Evolutionary conservation across 768 basidiomycete genomes (phyloP).

Genomic region (Hygrophorus russula): DNA sequence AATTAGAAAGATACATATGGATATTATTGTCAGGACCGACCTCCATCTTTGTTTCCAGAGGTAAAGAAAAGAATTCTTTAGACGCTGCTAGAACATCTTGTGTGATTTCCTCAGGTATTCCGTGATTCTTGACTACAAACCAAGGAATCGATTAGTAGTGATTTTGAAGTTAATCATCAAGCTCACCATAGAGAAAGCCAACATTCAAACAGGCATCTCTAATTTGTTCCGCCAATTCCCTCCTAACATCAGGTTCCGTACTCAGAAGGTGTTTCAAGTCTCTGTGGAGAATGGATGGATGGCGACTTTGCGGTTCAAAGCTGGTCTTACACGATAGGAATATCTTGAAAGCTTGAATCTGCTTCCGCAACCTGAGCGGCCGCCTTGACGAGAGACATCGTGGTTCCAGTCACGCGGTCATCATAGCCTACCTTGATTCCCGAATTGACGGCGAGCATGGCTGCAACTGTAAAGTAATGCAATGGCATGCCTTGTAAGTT

Average conservation of each 20-base stretch:
- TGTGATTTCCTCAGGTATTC: constrained; percentile 45
- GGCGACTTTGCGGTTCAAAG: neutral
- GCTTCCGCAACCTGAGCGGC: neutral
- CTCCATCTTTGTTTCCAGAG: constrained; percentile 54
- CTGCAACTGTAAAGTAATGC: neutral
- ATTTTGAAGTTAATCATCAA: neutral
- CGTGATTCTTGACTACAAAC: constrained; percentile 60
- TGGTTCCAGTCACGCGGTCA: too few species aligned
- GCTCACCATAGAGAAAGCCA: constrained; percentile 75
- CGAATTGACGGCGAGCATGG: neutral
- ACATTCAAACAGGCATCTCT: constrained; percentile 71
- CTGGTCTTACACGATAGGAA: constrained; percentile 23
- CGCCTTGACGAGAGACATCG: too few species aligned
- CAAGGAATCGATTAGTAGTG: neutral
- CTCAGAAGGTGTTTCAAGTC: constrained; percentile 31
- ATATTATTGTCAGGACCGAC: constrained; percentile 19
- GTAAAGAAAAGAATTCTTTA: constrained; percentile 59
- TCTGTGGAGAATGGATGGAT: constrained; percentile 14
- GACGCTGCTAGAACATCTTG: constrained; percentile 31
- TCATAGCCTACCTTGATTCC: too few species aligned
- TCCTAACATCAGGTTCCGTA: constrained; percentile 25
- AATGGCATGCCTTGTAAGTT: neutral
- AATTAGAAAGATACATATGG: neutral
- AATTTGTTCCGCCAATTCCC: constrained; percentile 42
- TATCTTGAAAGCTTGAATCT: constrained; percentile 14